Conservation (phyloP, 2,329 filamentous ascomycete genomes). For the Akanthomyces lecanii region DNA sequence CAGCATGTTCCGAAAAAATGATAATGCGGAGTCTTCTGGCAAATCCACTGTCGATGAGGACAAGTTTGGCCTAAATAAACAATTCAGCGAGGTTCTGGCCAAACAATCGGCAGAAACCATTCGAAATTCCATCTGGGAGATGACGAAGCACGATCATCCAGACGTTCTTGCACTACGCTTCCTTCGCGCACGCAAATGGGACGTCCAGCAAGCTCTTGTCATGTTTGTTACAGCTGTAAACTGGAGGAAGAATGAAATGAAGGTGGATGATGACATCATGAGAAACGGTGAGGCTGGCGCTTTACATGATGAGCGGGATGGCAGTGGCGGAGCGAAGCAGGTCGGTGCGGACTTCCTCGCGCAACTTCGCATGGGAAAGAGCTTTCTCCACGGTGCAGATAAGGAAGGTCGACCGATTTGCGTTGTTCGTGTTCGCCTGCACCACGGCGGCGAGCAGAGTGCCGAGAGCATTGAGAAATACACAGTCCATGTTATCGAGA, state of each 20-base stretch:
- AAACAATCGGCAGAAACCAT: conserved; percentile 74
- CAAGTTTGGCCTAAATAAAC: conserved; percentile 87
- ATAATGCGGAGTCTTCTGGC: conserved; percentile 36
- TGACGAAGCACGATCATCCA: conserved; percentile 94
- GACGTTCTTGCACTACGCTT: conserved; percentile 81
- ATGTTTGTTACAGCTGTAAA: conserved; percentile 95
- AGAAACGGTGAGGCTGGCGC: conserved; percentile 66
- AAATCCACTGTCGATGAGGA: conserved; percentile 63
- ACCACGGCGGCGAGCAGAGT: conserved; percentile 76
- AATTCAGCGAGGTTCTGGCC: conserved; percentile 77
- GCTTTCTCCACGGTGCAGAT: conserved; percentile 83
- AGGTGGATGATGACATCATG: conserved; percentile 88
- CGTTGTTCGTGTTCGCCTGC: conserved; percentile 75
- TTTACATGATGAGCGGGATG: conserved; percentile 52
- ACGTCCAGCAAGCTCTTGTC: conserved; percentile 84
- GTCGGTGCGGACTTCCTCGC: conserved; percentile 70
- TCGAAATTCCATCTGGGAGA: conserved; percentile 78
- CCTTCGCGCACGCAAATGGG: conserved; percentile 89
- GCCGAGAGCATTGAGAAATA: conserved; percentile 80
- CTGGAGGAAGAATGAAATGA: conserved; percentile 79
- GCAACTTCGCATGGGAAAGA: conserved; percentile 87
- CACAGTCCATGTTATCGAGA: conserved; percentile 93
- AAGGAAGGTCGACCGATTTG: conserved; percentile 83
- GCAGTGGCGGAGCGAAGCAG: conserved; percentile 60
- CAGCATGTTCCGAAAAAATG: conserved; percentile 62